Evolutionary conservation across 1,139 yeast genomes (phyloP).

Genomic region (Pichia sp.): DNA sequence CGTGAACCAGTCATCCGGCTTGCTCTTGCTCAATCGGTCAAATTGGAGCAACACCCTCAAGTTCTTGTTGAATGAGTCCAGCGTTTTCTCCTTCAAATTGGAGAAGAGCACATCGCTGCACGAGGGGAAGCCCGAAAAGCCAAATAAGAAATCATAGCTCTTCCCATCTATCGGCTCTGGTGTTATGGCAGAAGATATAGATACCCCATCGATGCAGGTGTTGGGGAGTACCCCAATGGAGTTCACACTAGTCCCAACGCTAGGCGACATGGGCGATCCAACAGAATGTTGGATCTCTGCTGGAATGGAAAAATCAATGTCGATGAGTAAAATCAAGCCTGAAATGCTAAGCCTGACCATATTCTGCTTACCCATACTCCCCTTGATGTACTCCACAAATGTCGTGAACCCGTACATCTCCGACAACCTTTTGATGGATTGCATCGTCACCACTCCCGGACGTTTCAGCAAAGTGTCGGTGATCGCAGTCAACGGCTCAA

Average conservation of each 20-base stretch:
- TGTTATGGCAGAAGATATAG: conserved; percentile 31
- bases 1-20: conserved; percentile 33
- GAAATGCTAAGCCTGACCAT: conserved; percentile 17
- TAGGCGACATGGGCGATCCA: conserved; percentile 14
- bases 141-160: conserved; percentile 27
- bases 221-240: conserved; percentile 8
- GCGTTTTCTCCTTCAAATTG: conserved; percentile 28
- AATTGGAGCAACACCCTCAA: conserved; percentile 31
- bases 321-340: conserved; percentile 33
- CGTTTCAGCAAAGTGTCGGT: conserved; percentile 32
- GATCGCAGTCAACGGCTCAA: conserved; percentile 30
- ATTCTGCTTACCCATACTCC: background rate
- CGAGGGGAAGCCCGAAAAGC: conserved; percentile 22
- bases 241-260: background rate
- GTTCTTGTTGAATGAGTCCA: conserved; percentile 33
- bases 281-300: background rate
- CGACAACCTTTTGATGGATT: conserved; percentile 32
- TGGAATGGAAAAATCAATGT: conserved; percentile 29
- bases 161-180: conserved; percentile 25
- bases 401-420: conserved; percentile 35
- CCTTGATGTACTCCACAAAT: conserved; percentile 26
- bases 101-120: conserved; percentile 26
- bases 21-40: conserved; percentile 30
- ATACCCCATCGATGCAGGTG: conserved; percentile 16
- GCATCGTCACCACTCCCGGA: conserved; percentile 32